These are phyloP conservation scores for Carex parvula DNA, from an alignment of 176 grass and related monocot species.

Conservation along the genomic window DNA sequence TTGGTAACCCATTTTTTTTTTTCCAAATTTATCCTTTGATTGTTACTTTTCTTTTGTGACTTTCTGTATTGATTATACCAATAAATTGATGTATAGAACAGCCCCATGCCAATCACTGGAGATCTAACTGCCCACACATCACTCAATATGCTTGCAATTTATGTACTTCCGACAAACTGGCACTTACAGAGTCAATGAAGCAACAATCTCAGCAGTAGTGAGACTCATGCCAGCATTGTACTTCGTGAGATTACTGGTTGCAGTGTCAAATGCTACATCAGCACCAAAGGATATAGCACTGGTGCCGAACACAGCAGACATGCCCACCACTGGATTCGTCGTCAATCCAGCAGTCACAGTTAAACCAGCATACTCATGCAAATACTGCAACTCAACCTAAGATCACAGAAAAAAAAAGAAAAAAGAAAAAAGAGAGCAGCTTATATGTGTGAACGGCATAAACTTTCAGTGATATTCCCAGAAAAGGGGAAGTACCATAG, in stretches of 20 bases:
- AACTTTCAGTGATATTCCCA: background rate
- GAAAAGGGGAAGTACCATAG: background rate
- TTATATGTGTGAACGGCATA: background rate
- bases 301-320: slow-evolving; percentile 72
- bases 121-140: background rate
- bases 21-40: background rate
- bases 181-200: slow-evolving; percentile 69
- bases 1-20: background rate
- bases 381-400: slow-evolving; percentile 72
- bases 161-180: background rate
- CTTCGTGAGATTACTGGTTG: slow-evolving; percentile 61
- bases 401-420: slow-evolving; percentile 8
- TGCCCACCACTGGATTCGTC: slow-evolving; percentile 64
- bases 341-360: slow-evolving; percentile 56
- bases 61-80: background rate
- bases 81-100: background rate
- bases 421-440: background rate
- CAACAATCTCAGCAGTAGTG: slow-evolving; percentile 51
- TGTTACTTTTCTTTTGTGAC: background rate
- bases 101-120: background rate
- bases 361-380: slow-evolving; percentile 58
- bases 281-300: slow-evolving; percentile 58
- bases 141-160: background rate
- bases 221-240: slow-evolving; percentile 72
- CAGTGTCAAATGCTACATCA: slow-evolving; percentile 67